Evolutionary conservation across 352 stramenopile species (phyloP), one percentile per base, ranked within the genome.

Genomic region (Phytophthora foliorum): DNA sequence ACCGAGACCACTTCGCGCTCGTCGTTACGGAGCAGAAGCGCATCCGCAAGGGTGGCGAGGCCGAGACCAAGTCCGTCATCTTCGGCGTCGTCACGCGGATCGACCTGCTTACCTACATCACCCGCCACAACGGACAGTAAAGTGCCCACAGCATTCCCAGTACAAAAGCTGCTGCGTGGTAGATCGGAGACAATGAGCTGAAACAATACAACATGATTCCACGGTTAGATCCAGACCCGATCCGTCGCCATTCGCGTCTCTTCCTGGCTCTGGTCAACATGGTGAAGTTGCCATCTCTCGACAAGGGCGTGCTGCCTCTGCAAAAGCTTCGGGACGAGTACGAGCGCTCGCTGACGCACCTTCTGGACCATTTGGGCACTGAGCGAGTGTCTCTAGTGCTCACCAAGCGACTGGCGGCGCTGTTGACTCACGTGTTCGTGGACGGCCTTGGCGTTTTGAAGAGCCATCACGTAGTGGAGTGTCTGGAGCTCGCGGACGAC

Each of bases 51-150:
- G 81, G 90, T 69, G 80, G 81, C 41, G 80, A 64, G 34, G 80
- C 78, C 50, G 85, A 90, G 67, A 86, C 77, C 56, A 96, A 97
- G 80, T 88, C 82, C 22, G 80, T 98, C 50, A 97, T 99, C 67
- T 97, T 96, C 65, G 96, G 95, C 10, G 97, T 99, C 60, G 96
- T 99, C 57, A 98, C 94, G 46, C 83, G 97, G 25, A 98, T 99
- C 69, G 97, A 99, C 77, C 80, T 99, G 62, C 83, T 99, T 61
- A 98, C 97, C 54, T 99, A 95, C 78, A 98, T 99, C 75, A 95
- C 91, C 63, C 78, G 77, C 58, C 73, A 91, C 69, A 72, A 76
- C 45, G 66, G 78, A 24, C 57, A 79, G 49, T 82, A 70, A 66
- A 46, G 2, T n/a, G 29, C 13, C 29, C 29, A 34, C 29, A 14